Base-by-base conservation (phyloP, 2,329 filamentous ascomycete species). In the Curvularia eragrostidis region DNA sequence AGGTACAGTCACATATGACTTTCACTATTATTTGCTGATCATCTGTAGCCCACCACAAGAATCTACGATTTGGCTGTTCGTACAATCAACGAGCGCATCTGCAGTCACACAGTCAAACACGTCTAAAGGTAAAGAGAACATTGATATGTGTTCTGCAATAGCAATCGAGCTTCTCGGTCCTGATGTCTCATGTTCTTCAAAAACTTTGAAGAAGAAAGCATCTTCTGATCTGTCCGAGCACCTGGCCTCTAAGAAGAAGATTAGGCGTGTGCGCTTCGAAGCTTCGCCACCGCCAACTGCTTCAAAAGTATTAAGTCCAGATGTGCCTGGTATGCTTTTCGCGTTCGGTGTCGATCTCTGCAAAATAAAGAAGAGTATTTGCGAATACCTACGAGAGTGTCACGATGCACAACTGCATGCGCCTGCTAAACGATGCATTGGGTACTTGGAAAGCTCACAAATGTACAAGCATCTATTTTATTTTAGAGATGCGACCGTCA, bases 331-430 rank as follows among this genome's bases (percentile, higher is more conserved):
- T 39, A 42, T 51, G 18, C 30, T 54, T 18, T 44, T 39, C 0
- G 47, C 53, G 9, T 28, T 52, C 13, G 54, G 60, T 24, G 48
- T 67, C 15, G 56, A 72, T 47, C 62, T 72, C 9, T 63, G 62
- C 36, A 57, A 70, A n/a, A 59, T 57, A 1, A 69, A 64, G 15
- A 69, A 64, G 15, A 67, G 66, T 48, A 64, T 71, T 4, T 72
- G 67, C 36, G 53, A 62, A 19, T 68, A 70, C 28, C 24, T 72
- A 8, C 62, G 63, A 41, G 57, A 56, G 19, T 62, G 54, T 46
- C 44, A 66, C 13, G 55, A 57, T 19, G 23, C 52, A 12, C 46
- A 53, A 15, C 38, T 47, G 12, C 58, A 47, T 1, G 18, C 28
- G 30, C 30, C 32, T 7, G 46, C 28, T 15, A 48, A 48, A 28